Evolutionary conservation across 2,329 filamentous ascomycete genomes (phyloP), one percentile per base, ranked within the genome.

Genomic region (Fonsecaea pedrosoi): DNA sequence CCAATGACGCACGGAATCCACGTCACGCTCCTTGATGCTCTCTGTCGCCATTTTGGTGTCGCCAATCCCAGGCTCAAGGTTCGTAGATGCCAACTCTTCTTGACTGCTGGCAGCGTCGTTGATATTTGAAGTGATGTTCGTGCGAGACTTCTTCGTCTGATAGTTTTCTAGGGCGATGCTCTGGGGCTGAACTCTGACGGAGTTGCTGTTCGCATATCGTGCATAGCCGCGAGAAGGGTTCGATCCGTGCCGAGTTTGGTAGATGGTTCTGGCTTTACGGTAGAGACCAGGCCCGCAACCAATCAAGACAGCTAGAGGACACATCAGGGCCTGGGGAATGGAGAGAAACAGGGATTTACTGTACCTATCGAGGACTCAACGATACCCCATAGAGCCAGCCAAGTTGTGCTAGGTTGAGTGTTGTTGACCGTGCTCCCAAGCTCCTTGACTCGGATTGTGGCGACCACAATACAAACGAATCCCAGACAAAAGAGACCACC

Each of bases 361-460:
- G 18, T 57, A 57, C 55, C 55, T 21, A 57, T 57, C 3, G 55
- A 57, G 32, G 55, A 57, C 55, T 57, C 55, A 5, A 57, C 55
- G 55, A 57, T 57, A 35, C 55, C 55, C 55, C 55, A 57, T 37
- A 57, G 35, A 18, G 55, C 55, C 15, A 57, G 35, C 55, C 55
- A 57, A 30, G 55, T 57, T 4, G 55, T 57, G 21, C 55, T 57
- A 35, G 55, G 55, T 30, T 57, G 55, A 42, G 35, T 57, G 35
- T 57, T 57, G 21, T 57, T 57, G 35, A 57, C 55, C 12, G 55
- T 57, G 55, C 55, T 57, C 12, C 55, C 55, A 21, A 57, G 55
- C 37, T 57, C 55, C 55, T 40, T 57, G 55, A 57, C 55, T 40
- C 55, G 55, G 42, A 57, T 57, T 18, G 55, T 57, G 10, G 55